These are phyloP conservation scores for Fraxinus dipetala DNA, from an alignment of 305 asterid species.

Conservation along the genomic window DNA sequence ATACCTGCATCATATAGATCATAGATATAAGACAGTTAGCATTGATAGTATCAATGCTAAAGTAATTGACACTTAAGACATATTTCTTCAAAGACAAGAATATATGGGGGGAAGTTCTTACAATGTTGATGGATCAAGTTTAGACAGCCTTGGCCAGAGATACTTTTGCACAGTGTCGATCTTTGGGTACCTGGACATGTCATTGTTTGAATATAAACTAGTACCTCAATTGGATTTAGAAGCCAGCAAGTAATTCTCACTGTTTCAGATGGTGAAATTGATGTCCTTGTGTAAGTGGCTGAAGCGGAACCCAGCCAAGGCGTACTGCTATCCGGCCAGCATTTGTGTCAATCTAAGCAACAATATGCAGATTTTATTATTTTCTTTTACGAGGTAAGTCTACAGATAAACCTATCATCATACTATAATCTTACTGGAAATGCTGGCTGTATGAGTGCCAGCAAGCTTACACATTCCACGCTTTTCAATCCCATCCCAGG, in stretches of 20 bases:
- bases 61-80: not conserved
- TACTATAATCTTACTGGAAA: constrained; percentile 37
- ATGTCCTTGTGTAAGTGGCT: constrained; percentile 34
- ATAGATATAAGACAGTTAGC: not conserved
- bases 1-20: constrained; percentile 29
- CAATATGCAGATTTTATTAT: not conserved
- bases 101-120: constrained; percentile 12
- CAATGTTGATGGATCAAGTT: constrained; percentile 30
- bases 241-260: constrained; percentile 21
- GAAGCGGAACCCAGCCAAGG: constrained; percentile 50
- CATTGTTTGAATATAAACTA: not conserved
- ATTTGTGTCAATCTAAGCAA: constrained; percentile 38
- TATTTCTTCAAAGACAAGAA: not conserved
- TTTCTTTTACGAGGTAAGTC: not conserved
- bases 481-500: constrained; percentile 47
- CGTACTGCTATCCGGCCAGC: constrained; percentile 44
- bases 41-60: not conserved
- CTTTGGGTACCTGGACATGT: constrained; percentile 34
- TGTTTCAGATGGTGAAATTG: constrained; percentile 29
- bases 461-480: constrained; percentile 44
- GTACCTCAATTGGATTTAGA: not conserved
- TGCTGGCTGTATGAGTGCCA: constrained; percentile 44
- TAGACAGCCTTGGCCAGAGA: constrained; percentile 40
- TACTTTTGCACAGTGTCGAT: constrained; percentile 31
- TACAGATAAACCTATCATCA: not conserved